Percentiles rank a stretch among this genome's conserved stretches.
These are phyloP conservation scores for Nyctanthes arbortristis DNA, from an alignment of 257 asterid genomes.

Conservation along the genomic window DNA sequence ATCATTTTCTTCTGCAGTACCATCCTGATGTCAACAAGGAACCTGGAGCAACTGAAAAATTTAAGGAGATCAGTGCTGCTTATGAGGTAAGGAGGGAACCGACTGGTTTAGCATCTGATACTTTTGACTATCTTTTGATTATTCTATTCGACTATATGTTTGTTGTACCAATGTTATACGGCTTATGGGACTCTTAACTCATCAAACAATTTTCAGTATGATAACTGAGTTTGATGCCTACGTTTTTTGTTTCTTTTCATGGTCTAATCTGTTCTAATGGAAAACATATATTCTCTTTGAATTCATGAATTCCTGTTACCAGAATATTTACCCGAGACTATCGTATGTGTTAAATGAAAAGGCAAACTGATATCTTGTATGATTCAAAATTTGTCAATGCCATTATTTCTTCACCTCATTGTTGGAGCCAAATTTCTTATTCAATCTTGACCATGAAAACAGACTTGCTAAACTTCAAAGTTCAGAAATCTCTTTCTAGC, in stretches of 20 bases:
- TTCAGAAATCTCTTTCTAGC: neutral
- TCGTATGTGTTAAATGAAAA: neutral
- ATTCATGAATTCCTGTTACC: neutral
- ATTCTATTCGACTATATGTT: conserved; percentile 7
- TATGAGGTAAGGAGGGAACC: conserved; percentile 74
- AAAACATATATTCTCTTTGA: neutral
- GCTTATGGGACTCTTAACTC: conserved; percentile 12
- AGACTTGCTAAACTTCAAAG: neutral
- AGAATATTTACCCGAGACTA: neutral
- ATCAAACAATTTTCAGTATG: neutral
- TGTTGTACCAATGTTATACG: neutral
- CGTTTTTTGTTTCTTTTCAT: conserved; percentile 1
- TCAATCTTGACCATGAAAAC: neutral
- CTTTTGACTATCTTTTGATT: conserved; percentile 10
- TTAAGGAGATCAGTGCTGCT: conserved; percentile 96
- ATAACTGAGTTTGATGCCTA: neutral
- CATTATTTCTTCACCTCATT: neutral
- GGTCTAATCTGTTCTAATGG: neutral
- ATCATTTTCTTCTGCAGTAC: conserved; percentile 45
- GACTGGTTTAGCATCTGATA: conserved; percentile 15
- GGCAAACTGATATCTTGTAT: neutral
- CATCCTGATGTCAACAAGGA: conserved; percentile 98
- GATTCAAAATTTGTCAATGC: neutral
- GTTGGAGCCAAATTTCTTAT: neutral
- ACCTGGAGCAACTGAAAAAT: conserved; percentile 94